phyloP scores from a whole-genome alignment of 2,329 filamentous ascomycete species.

The Fusarium coffeatum region DNA sequence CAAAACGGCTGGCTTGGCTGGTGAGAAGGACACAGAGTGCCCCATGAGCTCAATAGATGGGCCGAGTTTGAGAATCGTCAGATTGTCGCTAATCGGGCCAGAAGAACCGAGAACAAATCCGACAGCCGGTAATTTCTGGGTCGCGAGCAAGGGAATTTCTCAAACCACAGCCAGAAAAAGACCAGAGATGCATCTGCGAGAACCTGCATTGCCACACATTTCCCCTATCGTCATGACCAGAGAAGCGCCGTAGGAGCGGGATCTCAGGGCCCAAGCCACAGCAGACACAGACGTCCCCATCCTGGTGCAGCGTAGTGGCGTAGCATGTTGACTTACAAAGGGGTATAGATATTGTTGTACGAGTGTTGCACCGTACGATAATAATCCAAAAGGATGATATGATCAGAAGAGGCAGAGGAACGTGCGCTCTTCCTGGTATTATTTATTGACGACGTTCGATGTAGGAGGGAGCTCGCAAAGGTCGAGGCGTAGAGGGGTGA shows the following conservation, averaged over 20 bases:
- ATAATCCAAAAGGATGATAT: conserved; percentile 43
- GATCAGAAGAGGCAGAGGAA: conserved; percentile 45
- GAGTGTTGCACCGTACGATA: conserved; percentile 48
- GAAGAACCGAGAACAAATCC: conserved; percentile 29
- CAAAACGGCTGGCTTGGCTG: conserved; percentile 27
- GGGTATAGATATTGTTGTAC: conserved; percentile 41
- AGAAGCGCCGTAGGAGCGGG: conserved; percentile 15
- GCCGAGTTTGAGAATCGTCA: conserved; percentile 37
- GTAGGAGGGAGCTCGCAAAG: conserved; percentile 32
- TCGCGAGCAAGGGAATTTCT: conserved; percentile 10
- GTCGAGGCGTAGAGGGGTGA: conserved; percentile 22
- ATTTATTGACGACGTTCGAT: conserved; percentile 36
- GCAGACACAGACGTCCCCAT: conserved; percentile 33
- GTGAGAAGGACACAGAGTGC: conserved; percentile 28
- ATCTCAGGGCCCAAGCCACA: conserved; percentile 32
- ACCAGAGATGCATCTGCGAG: conserved; percentile 29
- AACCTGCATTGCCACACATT: conserved; percentile 32
- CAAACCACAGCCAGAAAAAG: conserved; percentile 6
- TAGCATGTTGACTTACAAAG: conserved; percentile 43
- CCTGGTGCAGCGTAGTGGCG: conserved; percentile 35
- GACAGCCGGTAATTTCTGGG: conserved; percentile 16
- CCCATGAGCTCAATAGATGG: conserved; percentile 37
- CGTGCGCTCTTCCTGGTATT: conserved; percentile 43
- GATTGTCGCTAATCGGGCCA: conserved; percentile 41
- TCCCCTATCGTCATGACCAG: conserved; percentile 19